A percentile compares a stretch with the other conserved stretches of the same genome.
Evolutionary conservation across 2,329 filamentous ascomycete species (phyloP).

Genomic region (Xylaria sp.): DNA sequence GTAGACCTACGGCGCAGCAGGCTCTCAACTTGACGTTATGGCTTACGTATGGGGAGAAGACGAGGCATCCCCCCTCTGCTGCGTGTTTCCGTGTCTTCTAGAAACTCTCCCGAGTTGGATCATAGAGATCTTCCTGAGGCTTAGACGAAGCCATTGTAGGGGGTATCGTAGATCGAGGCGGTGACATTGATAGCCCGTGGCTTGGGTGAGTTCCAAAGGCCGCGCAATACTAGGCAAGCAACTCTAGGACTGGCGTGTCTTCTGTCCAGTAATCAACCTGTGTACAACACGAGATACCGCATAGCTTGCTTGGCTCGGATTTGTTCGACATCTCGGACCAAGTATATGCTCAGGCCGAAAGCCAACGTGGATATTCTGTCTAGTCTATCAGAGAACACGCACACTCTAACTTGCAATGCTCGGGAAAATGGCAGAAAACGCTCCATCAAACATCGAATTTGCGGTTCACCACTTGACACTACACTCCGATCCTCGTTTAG

Average conservation of each 20-base stretch:
- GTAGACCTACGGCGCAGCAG: no score
- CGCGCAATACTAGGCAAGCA: background rate
- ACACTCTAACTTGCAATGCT: background rate
- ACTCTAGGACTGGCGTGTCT: background rate
- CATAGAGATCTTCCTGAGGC: background rate
- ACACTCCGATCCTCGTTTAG: slow-evolving; percentile 17
- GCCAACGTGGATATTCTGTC: slow-evolving; percentile 4
- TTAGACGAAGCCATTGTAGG: background rate
- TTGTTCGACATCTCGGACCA: no score
- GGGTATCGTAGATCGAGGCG: background rate
- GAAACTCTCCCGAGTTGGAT: background rate
- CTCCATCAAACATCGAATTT: slow-evolving; percentile 8
- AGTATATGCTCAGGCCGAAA: background rate
- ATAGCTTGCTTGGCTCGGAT: no score
- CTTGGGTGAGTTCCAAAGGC: background rate
- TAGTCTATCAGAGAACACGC: slow-evolving; percentile 16
- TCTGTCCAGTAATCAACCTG: no score
- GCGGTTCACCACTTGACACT: slow-evolving; percentile 9
- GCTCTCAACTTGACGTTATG: no score
- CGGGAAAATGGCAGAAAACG: slow-evolving; percentile 2
- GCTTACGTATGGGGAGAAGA: no score
- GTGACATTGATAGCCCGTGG: background rate
- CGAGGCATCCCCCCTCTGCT: no score
- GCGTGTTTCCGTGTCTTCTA: background rate
- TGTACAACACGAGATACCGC: background rate